Percentiles rank a stretch among this genome's conserved stretches.
Evolutionary conservation across 495 filamentous ascomycete genomes (phyloP).

Genomic region (Terfezia boudieri): DNA sequence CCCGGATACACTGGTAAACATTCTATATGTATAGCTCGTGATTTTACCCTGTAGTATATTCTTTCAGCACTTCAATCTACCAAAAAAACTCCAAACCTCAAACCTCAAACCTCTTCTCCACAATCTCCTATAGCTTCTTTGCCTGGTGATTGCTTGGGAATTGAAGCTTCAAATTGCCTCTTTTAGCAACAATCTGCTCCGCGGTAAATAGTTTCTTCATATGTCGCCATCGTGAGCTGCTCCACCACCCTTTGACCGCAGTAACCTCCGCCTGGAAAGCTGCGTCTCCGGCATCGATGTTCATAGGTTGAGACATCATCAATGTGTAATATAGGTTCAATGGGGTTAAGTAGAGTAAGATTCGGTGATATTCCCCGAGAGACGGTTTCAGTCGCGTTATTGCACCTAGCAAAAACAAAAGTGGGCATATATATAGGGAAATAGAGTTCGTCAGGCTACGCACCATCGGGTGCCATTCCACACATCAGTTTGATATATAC

Average conservation of each 20-base stretch:
- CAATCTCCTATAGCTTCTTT: conserved; percentile 85
- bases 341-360: too few relatives aligned
- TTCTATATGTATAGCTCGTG: conserved; percentile 78
- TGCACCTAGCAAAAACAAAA: too few relatives aligned
- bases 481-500: too few relatives aligned
- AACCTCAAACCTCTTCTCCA: conserved; percentile 70
- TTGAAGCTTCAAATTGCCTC: conserved; percentile 73
- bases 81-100: conserved; percentile 25
- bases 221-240: conserved; percentile 69
- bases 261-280: conserved; percentile 59
- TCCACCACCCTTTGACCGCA: conserved; percentile 86
- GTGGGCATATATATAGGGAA: too few relatives aligned
- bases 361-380: too few relatives aligned
- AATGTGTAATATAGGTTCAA: too few relatives aligned
- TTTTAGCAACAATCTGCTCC: conserved; percentile 89
- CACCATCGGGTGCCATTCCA: too few relatives aligned
- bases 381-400: too few relatives aligned
- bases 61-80: conserved; percentile 1
- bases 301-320: background rate
- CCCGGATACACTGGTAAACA: conserved; percentile 61
- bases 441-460: too few relatives aligned
- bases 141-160: conserved; percentile 71
- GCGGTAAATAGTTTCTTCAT: conserved; percentile 86
- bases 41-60: conserved; percentile 39
- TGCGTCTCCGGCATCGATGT: conserved; percentile 54